Evolutionary conservation across 768 basidiomycete species (phyloP), one percentile per base, ranked within the genome.

Genomic region (Suillus spraguei): DNA sequence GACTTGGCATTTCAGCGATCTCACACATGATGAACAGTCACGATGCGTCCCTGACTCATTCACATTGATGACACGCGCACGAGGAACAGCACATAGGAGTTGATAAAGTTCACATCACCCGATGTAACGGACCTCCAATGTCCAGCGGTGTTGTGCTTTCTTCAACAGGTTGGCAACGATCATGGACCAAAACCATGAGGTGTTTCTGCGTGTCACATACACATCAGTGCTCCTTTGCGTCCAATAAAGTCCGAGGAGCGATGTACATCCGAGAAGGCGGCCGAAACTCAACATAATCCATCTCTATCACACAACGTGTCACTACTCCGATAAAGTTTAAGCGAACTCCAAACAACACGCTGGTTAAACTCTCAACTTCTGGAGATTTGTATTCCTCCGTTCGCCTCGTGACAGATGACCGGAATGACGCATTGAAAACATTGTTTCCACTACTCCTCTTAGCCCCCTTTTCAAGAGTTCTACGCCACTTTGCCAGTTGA

Each of bases 231-330:
- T 24, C 24, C 55, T 58, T 41, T 17, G 17, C 39, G 38, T 10
- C n/a, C 24, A 56, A 58, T 11, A 58, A 58, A 58, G 38, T 58
- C 55, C 55, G 55, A 58, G 55, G 55, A 39, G 17, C 17, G 50
- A 32, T 8, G 49, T 33, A 56, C 22, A 56, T 50, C 49, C 38
- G 22, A 16, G 17, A 38, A 39, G 55, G 55, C 55, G 24, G 55
- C 55, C 38, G 55, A 20, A 10, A 58, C 24, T 58, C 24, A 14
- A 56, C 24, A 8, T 6, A 36, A 36, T 33, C n/a, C 35, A 36
- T 54, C 32, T 24, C 38, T 28, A 56, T 56, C 36, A 58, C 13
- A 6, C n/a, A 54, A 55, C 8, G 36, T 14, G n/a, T 24, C 16
- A 20, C 22, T 8, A 24, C 22, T 16, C 24, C n/a, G 33, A 14